Evolutionary conservation across 2,329 filamentous ascomycete genomes (phyloP).

Genomic region (Stromatinia cepivora): DNA sequence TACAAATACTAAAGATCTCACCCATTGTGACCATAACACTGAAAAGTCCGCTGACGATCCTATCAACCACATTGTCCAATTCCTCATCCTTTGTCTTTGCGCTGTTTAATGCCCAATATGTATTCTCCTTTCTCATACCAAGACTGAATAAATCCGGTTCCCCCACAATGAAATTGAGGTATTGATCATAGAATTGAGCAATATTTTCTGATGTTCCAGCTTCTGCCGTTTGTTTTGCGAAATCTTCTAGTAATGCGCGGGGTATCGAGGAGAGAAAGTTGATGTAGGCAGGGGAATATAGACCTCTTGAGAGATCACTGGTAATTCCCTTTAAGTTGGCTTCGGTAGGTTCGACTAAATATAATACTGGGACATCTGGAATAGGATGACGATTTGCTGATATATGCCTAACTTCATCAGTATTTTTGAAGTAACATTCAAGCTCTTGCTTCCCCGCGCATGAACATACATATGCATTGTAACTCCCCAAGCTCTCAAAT

Average conservation of each 20-base stretch:
- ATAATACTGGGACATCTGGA: slow-evolving; percentile 93
- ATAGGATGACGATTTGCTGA: slow-evolving; percentile 81
- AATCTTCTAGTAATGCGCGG: slow-evolving; percentile 87
- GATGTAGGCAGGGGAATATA: slow-evolving; percentile 93
- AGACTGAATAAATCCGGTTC: slow-evolving; percentile 95
- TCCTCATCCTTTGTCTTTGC: slow-evolving; percentile 86
- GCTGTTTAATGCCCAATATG: slow-evolving; percentile 96
- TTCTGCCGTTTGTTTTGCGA: slow-evolving; percentile 82
- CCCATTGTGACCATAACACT: slow-evolving; percentile 99
- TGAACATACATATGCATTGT: slow-evolving; percentile 82
- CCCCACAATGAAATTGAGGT: slow-evolving; percentile 94
- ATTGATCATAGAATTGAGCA: slow-evolving; percentile 92
- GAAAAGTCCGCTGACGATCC: slow-evolving; percentile 93
- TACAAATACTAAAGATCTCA: slow-evolving; percentile 43
- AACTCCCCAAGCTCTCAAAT: slow-evolving; percentile 89
- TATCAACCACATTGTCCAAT: slow-evolving; percentile 82
- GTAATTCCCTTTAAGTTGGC: slow-evolving; percentile 82
- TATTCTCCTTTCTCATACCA: slow-evolving; percentile 85
- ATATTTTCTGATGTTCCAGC: slow-evolving; percentile 86
- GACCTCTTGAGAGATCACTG: slow-evolving; percentile 76
- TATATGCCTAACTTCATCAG: slow-evolving; percentile 65
- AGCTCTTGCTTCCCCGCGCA: slow-evolving; percentile 8
- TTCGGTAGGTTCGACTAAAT: slow-evolving; percentile 86
- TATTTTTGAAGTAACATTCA: slow-evolving; percentile 14
- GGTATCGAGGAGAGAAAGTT: slow-evolving; percentile 96